Base-by-base conservation (phyloP, 345 rosid species). In the Eucalyptus leucophloia region DNA sequence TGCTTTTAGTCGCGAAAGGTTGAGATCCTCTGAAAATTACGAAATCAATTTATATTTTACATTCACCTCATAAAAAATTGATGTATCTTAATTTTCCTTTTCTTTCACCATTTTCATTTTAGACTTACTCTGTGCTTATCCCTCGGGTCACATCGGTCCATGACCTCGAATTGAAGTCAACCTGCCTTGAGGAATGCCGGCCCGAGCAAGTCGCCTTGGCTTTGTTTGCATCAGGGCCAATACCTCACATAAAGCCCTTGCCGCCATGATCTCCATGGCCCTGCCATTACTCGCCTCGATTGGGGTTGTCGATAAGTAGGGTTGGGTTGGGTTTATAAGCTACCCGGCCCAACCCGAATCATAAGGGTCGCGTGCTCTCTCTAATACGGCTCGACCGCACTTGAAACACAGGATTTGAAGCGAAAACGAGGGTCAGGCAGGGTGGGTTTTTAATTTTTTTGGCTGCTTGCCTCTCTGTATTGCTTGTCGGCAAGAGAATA, bases 331-430 rank as follows among this genome's bases (percentile, higher is more conserved):
- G 2, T 56, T 56, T 23, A 23, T 56, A 56, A 4, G 28, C 28
- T 56, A 54, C 60, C 28, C 60, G 0, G 28, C 12, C 60, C 26
- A 0, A 56, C 60, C 1, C 12, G 0, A 56, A 56, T 56, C 28
- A 56, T 23, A 21, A 56, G 12, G 12, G 28, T 23, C 12, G 1
- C 3, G 0, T 8, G 28, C 12, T 23, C 60, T 23, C 0, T 56
- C 12, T 56, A 0, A 56, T 28, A 56, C 2, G 12, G 2, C 60
- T 24, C 28, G 0, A 56, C 60, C 0, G 9, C 12, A 23, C 12
- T 0, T 2, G 12, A 0, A 54, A 54, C 60, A 9, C 1, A 54
- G 1, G 12, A 54, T 54, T 0, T 0, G 28, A 9, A 54, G 60
- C 2, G 2, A 54, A 54, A 54, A 54, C 28, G 0, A 2, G 5